A percentile compares a stretch with the other conserved stretches of the same genome.
Conservation (phyloP, 169 alveolate species). For the Eimeria sp. region DNA sequence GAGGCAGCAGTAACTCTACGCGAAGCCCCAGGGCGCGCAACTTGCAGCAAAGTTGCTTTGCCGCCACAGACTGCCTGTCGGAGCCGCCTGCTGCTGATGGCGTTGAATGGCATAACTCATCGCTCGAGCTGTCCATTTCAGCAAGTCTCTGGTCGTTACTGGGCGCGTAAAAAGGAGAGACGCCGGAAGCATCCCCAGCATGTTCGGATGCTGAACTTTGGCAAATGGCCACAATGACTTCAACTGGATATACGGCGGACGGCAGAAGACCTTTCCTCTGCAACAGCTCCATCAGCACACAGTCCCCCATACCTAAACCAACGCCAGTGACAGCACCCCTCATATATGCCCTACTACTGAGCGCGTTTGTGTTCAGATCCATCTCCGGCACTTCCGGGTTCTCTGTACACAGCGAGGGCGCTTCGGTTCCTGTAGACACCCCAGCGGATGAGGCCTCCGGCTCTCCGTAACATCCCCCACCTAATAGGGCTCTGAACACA, state of each 20-base stretch:
- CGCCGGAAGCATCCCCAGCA: background rate
- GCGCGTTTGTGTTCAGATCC: background rate
- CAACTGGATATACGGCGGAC: conserved; percentile 9
- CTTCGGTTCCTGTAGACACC: background rate
- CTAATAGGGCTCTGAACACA: conserved; percentile 80
- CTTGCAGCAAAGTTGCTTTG: conserved; percentile 66
- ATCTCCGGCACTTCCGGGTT: background rate
- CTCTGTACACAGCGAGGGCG: background rate
- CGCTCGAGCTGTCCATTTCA: background rate
- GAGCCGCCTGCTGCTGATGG: background rate
- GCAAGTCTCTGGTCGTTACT: background rate
- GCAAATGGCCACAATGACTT: conserved; percentile 50
- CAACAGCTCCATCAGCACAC: conserved; percentile 84
- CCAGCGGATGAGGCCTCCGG: background rate
- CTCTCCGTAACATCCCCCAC: conserved; percentile 72
- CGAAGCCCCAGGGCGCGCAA: conserved; percentile 53
- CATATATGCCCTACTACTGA: background rate
- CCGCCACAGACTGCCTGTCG: background rate
- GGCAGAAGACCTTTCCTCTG: conserved; percentile 72
- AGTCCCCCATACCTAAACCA: conserved; percentile 88
- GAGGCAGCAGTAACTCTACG: conserved; percentile 73
- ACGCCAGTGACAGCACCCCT: conserved; percentile 69
- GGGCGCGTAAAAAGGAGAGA: background rate
- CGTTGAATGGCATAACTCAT: background rate
- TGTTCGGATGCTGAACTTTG: background rate